Evolutionary conservation across 2,329 filamentous ascomycete genomes (phyloP), one percentile per base, ranked within the genome.

Genomic region (Huntiella omanensis): DNA sequence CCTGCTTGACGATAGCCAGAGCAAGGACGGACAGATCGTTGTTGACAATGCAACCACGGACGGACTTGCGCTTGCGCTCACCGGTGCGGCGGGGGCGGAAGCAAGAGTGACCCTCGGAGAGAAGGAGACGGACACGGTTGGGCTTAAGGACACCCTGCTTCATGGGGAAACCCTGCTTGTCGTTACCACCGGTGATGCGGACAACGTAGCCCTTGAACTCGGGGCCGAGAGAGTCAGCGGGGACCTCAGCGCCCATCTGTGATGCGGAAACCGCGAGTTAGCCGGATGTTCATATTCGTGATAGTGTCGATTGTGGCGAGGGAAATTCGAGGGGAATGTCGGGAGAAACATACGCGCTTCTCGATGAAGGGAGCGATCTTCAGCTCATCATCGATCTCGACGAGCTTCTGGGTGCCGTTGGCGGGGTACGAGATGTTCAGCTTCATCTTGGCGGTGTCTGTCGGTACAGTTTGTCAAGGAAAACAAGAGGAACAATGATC

Each of bases 131-230:
- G 71, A 95, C 91, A 91, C 91, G 91, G 67, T 84, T 91, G 61
- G 91, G 87, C 69, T 93, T 83, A 77, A 98, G 88, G 67, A 93
- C 83, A 77, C 91, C 91, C 81, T 98, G 92, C 86, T 98, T 98
- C 91, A 98, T 98, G 60, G 91, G 91, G 80, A 98, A 98, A 75
- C 91, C 91, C 77, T 98, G 92, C 85, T 98, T 98, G 83, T 98
- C 91, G 83, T 98, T 98, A 66, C 92, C 91, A 64, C 91, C 92
- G 62, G 91, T 98, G 75, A 98, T 96, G 67, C 79, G 82, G 81
- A 98, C 86, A 74, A 98, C 80, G 77, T 98, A 98, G 69, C 91
- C 91, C 78, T 95, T 95, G 83, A 93, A 98, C 73, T 98, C 91
- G 65, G 96, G 87, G 63, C 91, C 91, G 62, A 98, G 77, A 64